A percentile compares a stretch with the other conserved stretches of the same genome.
Conservation (phyloP, 2,329 filamentous ascomycete genomes). For the Teratosphaeria gauchensis region DNA sequence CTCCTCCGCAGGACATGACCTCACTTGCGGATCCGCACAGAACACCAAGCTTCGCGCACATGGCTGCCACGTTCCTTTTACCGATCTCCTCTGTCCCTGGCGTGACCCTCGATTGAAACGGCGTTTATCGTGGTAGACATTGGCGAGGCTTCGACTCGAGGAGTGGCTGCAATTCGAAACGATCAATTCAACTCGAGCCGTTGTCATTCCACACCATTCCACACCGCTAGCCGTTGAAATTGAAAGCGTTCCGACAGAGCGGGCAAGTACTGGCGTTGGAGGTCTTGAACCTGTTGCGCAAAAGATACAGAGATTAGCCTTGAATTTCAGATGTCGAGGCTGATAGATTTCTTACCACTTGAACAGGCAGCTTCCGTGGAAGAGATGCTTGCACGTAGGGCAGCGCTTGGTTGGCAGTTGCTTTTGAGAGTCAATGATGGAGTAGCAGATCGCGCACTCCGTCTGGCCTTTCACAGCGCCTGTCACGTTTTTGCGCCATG, state of each 20-base stretch:
- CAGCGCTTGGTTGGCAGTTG: conserved; percentile 88
- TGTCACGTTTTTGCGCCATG: conserved; percentile 78
- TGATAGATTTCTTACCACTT: conserved; percentile 53
- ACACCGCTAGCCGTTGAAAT: conserved; percentile 1
- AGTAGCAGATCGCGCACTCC: conserved; percentile 82
- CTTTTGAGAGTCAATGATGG: conserved; percentile 76
- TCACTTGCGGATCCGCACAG: not conserved
- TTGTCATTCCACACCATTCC: not conserved
- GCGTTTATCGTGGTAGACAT: not conserved
- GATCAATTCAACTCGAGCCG: not conserved
- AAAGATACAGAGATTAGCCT: not conserved
- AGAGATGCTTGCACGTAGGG: conserved; percentile 84
- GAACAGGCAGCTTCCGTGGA: conserved; percentile 82
- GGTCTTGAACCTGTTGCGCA: conserved; percentile 55
- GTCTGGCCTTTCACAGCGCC: conserved; percentile 84
- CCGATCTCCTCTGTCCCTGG: not conserved
- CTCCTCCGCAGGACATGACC: not conserved
- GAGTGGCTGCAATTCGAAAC: not conserved
- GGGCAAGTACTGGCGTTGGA: conserved; percentile 78
- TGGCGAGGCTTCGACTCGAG: not conserved
- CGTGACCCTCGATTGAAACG: not conserved
- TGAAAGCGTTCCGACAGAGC: conserved; percentile 7
- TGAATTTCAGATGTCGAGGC: not conserved
- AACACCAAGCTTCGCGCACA: not conserved
- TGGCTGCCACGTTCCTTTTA: not conserved